Evolutionary conservation across 768 basidiomycete species (phyloP).

Genomic region (Termitomyces sp.): DNA sequence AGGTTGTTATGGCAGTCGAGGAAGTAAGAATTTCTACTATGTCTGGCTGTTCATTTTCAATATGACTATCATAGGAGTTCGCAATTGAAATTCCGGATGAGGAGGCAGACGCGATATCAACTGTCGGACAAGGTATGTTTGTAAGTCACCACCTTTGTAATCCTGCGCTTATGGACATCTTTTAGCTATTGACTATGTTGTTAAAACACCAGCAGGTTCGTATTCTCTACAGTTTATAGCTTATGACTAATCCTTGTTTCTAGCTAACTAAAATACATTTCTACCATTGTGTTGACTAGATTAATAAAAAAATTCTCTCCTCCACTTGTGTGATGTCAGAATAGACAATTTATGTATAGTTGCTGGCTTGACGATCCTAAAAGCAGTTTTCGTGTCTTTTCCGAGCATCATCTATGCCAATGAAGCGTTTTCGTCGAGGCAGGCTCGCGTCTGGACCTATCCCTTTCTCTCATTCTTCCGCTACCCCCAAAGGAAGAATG

Average conservation of each 20-base stretch:
- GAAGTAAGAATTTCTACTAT: constrained; percentile 44
- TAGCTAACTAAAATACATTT: neutral
- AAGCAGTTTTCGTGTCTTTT: neutral
- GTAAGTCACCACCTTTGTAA: neutral
- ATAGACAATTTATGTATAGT: neutral
- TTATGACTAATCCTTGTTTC: neutral
- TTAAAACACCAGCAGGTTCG: constrained; percentile 84
- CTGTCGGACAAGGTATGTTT: constrained; percentile 79
- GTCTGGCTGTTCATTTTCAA: constrained; percentile 1
- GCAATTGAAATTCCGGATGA: constrained; percentile 96
- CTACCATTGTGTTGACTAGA: neutral
- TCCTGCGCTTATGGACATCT: constrained; percentile 12
- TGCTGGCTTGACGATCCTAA: neutral
- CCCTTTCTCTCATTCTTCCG: too few species aligned
- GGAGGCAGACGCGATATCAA: constrained; percentile 92
- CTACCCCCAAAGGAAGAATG: neutral
- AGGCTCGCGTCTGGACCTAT: too few species aligned
- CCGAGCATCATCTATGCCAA: neutral
- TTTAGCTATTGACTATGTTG: constrained; percentile 91
- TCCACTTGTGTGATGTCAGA: neutral
- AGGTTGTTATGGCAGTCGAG: constrained; percentile 98
- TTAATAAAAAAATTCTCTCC: neutral
- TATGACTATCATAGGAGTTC: constrained; percentile 64
- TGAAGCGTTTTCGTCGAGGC: neutral
- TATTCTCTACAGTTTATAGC: neutral